Evolutionary conservation across 495 filamentous ascomycete species (phyloP), one percentile per base, ranked within the genome.

Genomic region (Aspergillus carlsbadensis): DNA sequence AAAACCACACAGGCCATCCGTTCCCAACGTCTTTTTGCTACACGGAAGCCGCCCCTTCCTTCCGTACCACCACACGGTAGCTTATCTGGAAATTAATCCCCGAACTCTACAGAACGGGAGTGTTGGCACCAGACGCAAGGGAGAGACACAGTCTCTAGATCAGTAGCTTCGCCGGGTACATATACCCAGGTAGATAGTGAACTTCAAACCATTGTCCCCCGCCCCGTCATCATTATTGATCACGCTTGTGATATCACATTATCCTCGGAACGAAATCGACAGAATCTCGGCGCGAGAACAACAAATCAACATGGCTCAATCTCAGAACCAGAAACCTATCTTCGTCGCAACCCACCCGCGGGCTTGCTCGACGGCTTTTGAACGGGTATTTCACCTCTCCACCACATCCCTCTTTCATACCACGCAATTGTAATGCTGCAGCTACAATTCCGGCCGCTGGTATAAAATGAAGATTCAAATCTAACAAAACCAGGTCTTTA

Each of bases 341-440:
- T 96, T 96, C 62, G 81, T 95, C 45, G 93, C 87, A 20, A 96
- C 94, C 51, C 94, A 98, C 72, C 94, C 94, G 6, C 80, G 94
- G 63, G 88, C 94, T 54, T 96, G 91, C 73, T 96, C 92, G 8
- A 97, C 94, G 18, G 94, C 93, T 0, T 98, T 97, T 73, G 94
- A 98, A 75, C 80, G 93, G 65, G 94, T 91, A 78, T 60, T 78
- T 35, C 15, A 1, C 26, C 15, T 52, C 26, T 22, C 40, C 26
- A 4, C 26, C 26, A 29, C 26, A 14, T 39, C 57, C 40, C n/a
- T 44, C 29, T 22, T 31, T 44, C 6, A 18, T 44, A 5, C 41
- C 20, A 24, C 13, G 2, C 18, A 22, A 14, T 47, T 17, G 20
- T 36, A 18, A 35, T 29, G 4, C 26, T 8, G 8, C 26, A 29